Evolutionary conservation across 148 eudicot species (phyloP), one percentile per base, ranked within the genome.

Genomic region (Diospyros kaki): DNA sequence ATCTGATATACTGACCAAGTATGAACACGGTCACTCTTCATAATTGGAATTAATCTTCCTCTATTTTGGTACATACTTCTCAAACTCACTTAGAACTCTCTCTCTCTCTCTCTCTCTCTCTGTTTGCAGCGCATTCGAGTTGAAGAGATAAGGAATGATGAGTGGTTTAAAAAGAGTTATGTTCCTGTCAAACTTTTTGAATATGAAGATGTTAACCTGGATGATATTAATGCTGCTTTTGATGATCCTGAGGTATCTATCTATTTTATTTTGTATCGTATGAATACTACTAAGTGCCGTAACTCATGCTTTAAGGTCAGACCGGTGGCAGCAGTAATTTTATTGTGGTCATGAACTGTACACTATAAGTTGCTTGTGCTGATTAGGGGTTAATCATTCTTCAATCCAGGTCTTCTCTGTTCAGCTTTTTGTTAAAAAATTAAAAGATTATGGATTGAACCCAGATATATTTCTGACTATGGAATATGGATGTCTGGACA

Each of bases 181-280:
- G 84, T 81, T 86, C 99, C 99, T 64, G 92, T 82, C 77, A 84
- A 75, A 60, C 80, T 87, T 74, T 61, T 87, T 66, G 97, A 92
- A 76, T 83, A 86, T 75, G 99, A 95, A 92, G 99, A 90, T 78
- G 85, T 95, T 78, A 91, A 95, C 80, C 85, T 95, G 69, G 97
- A 95, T 80, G 99, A 95, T 77, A 83, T 95, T 60, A 87, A 92
- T 90, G 96, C 97, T 73, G 96, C 85, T 76, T 93, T 95, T 86
- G 93, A 95, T 82, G 95, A 86, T 77, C 81, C 89, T 38, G 97
- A 94, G 97, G 98, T 94, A 71, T 52, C 90, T 81, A 52, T 52
- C 63, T 56, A 56, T 58, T 76, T 18, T 7, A 61, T 66, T 73
- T 56, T n/a, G 7, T 72, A 8, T 51, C 38, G 9, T 52, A 54